Conservation (phyloP, 2,329 filamentous ascomycete genomes). For the Didymella glomerata region DNA sequence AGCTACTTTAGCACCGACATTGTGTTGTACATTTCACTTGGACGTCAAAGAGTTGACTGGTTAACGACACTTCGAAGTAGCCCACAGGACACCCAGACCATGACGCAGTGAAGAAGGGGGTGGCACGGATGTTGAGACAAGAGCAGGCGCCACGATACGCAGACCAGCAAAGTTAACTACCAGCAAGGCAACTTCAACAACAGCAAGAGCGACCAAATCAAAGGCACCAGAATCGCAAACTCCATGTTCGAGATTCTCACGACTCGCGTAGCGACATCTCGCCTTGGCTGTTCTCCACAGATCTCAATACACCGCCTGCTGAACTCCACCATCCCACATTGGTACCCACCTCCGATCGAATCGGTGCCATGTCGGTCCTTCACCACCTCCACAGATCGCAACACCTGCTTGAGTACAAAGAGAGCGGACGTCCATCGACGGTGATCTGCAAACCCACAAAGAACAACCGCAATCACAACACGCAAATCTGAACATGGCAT, state of each 20-base stretch:
- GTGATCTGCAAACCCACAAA: neutral
- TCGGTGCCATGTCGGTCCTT: constrained; percentile 15
- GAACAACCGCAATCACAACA: neutral
- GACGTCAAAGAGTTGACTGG: neutral
- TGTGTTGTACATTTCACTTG: neutral
- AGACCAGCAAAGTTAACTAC: neutral
- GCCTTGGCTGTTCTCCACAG: constrained; percentile 4
- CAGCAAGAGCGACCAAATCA: neutral
- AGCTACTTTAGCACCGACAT: neutral
- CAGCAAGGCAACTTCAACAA: neutral
- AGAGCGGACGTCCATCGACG: neutral
- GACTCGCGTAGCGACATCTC: neutral
- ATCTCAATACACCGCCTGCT: constrained; percentile 4
- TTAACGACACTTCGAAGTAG: neutral
- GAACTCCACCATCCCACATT: neutral
- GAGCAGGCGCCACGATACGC: neutral
- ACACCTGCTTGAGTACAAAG: neutral
- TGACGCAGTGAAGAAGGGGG: neutral
- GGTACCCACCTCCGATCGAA: neutral
- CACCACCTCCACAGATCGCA: constrained; percentile 3
- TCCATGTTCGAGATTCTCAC: neutral
- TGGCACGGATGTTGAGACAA: neutral
- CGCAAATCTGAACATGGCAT: neutral
- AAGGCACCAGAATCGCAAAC: neutral
- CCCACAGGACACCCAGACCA: neutral